phyloP scores from a whole-genome alignment of 2,329 filamentous ascomycete species.

The Nemania bipapillata region DNA sequence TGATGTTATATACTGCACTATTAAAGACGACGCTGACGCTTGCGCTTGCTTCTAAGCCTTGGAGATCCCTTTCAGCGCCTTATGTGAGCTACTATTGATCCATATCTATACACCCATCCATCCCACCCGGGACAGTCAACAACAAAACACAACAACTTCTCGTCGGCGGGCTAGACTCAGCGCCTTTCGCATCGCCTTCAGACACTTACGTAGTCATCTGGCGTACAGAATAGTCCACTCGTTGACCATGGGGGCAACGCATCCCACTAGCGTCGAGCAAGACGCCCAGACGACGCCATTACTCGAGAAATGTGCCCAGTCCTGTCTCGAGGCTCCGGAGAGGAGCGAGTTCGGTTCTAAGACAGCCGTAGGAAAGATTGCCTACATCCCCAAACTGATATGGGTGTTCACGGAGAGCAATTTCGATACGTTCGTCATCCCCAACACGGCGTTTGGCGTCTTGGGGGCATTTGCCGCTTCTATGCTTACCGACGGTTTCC shows the following conservation, averaged over 20 bases:
- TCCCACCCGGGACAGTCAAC: constrained; percentile 2
- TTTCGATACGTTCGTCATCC: constrained; percentile 50
- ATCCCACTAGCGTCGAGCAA: constrained; percentile 11
- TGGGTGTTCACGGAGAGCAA: constrained; percentile 51
- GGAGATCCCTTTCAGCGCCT: constrained; percentile 7
- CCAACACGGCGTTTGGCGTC: constrained; percentile 51
- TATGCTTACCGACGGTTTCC: constrained; percentile 30
- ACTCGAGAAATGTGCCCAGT: constrained; percentile 29
- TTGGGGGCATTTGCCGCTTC: constrained; percentile 46
- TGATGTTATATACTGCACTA: constrained; percentile 21
- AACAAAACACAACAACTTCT: background rate
- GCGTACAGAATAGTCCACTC: background rate
- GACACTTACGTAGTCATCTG: background rate
- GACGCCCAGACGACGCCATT: constrained; percentile 21
- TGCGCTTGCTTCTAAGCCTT: constrained; percentile 5
- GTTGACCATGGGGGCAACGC: constrained; percentile 16
- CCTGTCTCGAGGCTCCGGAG: constrained; percentile 1
- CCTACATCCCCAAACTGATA: constrained; percentile 35
- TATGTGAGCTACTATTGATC: constrained; percentile 6
- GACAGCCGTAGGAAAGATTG: constrained; percentile 26
- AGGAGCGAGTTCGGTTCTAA: constrained; percentile 37
- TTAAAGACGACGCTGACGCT: constrained; percentile 14
- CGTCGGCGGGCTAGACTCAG: background rate
- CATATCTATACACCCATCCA: too few relatives aligned
- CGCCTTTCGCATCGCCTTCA: constrained; percentile 4